Base-by-base conservation (phyloP, 73 alveolate species). In the Effrenium voratum region DNA sequence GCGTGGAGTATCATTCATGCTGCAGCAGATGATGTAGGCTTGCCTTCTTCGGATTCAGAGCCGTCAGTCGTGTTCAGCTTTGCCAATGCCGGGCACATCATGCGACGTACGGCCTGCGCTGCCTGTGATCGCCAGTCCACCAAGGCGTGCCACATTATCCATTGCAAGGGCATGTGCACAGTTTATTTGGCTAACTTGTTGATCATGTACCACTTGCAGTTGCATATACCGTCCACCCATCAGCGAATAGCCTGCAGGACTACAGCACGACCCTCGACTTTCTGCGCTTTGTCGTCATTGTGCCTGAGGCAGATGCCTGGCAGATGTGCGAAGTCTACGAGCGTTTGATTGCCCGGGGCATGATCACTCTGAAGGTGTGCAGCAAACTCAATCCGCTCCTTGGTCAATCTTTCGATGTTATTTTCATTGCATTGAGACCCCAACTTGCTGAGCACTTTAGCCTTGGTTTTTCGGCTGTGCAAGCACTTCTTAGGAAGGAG, bases 281-380 rank as follows among this genome's bases (percentile, higher is more conserved):
- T 45, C 63, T 86, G 68, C 76, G 82, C 41, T 86, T 86, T 45
- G 55, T 45, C 41, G 40, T 86, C 66, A 66, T 86, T 1, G 72
- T 86, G 45, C 82, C 82, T 5, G 94, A 86, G 82, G 52, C 26
- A 41, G 94, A 86, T 60, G 94, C 49, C 24, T 86, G 94, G 94
- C 46, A 86, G 50, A 86, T 86, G 94, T 86, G 94, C 47, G 94
- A 86, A 70, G 94, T 86, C 47, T 86, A 86, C 36, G 94, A 86
- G 45, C 94, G 94, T 47, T 59, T 84, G 60, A 47, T 30, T 24
- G 94, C 94, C 30, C 55, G 94, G 44, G 94, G 94, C 28, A 45
- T 86, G n/a, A 86, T 86, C 82, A 59, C 82, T 0, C 36, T 86
- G 82, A 38, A 63, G 45, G 82, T 86, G 5, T 86, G 82, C 63